These are phyloP conservation scores for Yamadazyma mexicana DNA, from an alignment of 1,139 yeast genomes.

Conservation along the genomic window DNA sequence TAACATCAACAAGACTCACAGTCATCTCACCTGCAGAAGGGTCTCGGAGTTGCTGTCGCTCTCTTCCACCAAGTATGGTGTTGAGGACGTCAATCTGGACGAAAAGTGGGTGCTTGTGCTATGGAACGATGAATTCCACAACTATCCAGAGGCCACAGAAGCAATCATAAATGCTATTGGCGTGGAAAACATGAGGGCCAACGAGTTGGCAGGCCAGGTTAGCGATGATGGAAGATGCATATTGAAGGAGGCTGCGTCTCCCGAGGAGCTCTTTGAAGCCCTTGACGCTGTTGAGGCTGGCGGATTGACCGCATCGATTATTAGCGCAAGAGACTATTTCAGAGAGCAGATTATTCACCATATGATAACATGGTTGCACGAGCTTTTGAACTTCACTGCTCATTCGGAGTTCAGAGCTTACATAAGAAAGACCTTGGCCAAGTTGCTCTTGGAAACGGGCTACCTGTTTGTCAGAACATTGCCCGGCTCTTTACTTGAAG, in stretches of 20 bases:
- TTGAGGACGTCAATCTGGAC: constrained; percentile 25
- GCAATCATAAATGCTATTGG: constrained; percentile 41
- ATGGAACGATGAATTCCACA: constrained; percentile 78
- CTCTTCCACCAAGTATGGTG: constrained; percentile 28
- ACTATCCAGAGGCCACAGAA: constrained; percentile 46
- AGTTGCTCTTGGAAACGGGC: constrained; percentile 30
- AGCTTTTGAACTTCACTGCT: constrained; percentile 33
- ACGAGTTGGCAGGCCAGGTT: constrained; percentile 34
- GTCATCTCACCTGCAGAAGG: constrained; percentile 21
- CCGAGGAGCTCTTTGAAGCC: constrained; percentile 21
- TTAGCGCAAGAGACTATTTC: constrained; percentile 45
- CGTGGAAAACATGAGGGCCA: constrained; percentile 24
- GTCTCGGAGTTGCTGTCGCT: constrained; percentile 32
- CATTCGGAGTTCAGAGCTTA: constrained; percentile 24
- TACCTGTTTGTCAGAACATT: constrained; percentile 26
- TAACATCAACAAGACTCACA: constrained; percentile 21
- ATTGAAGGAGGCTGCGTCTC: constrained; percentile 21
- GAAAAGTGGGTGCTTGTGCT: constrained; percentile 48
- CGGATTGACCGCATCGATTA: constrained; percentile 59
- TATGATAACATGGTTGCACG: constrained; percentile 52
- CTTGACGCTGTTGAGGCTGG: constrained; percentile 40
- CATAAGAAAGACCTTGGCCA: constrained; percentile 24
- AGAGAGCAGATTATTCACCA: constrained; percentile 47
- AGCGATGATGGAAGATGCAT: constrained; percentile 33
- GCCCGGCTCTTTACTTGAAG: constrained; percentile 22